Conservation (phyloP, 192 early-diverging fungal species). For the Helicostylum pulchrum region DNA sequence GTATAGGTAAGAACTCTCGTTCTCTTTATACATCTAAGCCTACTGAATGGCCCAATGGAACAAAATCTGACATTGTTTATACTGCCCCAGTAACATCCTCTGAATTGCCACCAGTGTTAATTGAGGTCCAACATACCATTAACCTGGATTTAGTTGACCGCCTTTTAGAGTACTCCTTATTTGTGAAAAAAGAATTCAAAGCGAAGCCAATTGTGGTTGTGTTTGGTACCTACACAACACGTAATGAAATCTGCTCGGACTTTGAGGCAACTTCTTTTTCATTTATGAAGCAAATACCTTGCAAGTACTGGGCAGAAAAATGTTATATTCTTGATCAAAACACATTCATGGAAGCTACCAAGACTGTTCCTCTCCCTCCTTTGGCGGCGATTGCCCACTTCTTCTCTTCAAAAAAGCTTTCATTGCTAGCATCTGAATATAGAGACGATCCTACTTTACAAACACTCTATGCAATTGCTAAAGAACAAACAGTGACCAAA, state of each 20-base stretch:
- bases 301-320: neutral
- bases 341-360: neutral
- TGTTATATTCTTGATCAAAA: neutral
- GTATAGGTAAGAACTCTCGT: no score
- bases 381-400: neutral
- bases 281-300: neutral
- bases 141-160: no score
- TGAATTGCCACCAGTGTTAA: no score
- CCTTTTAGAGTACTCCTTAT: no score
- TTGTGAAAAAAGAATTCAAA: no score
- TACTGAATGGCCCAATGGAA: no score
- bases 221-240: neutral
- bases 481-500: constrained; percentile 1
- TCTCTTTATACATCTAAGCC: no score
- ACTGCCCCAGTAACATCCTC: no score
- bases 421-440: neutral
- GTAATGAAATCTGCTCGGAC: neutral
- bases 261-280: neutral
- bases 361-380: neutral
- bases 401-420: neutral
- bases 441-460: neutral
- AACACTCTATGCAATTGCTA: neutral
- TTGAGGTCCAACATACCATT: no score
- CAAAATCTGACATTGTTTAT: no score
- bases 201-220: neutral